phyloP scores from a whole-genome alignment of 345 rosid species.

The Acer yangbiense region DNA sequence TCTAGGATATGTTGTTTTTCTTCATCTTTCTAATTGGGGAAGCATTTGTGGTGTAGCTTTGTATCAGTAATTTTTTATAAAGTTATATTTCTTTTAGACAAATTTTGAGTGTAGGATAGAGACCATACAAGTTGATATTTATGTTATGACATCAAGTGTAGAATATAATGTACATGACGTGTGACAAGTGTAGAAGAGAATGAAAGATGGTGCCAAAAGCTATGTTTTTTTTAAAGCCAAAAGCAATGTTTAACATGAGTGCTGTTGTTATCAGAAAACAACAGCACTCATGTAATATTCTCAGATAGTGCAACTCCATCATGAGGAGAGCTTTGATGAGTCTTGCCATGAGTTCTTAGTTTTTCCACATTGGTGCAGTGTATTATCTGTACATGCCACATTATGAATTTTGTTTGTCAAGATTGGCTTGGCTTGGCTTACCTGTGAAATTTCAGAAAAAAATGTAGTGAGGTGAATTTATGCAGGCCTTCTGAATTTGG shows the following conservation, averaged over 20 bases:
- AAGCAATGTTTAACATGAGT: no score
- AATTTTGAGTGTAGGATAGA: not conserved
- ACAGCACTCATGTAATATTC: not conserved
- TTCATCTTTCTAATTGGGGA: not conserved
- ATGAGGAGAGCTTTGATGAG: no score
- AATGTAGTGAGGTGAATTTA: no score
- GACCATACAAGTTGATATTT: no score
- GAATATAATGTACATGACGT: not conserved
- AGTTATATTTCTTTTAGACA: not conserved
- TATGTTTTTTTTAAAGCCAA: not conserved
- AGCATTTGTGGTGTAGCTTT: not conserved
- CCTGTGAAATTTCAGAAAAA: no score
- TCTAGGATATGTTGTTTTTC: not conserved
- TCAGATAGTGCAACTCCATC: not conserved
- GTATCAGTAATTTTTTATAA: not conserved
- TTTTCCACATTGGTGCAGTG: no score
- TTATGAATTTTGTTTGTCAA: no score
- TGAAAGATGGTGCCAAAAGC: not conserved
- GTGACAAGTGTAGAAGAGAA: not conserved
- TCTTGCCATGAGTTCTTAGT: no score
- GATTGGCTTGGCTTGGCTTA: no score
- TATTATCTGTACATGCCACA: no score
- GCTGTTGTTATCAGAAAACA: not conserved
- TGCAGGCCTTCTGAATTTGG: not conserved
- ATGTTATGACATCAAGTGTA: not conserved